phyloP scores from a whole-genome alignment of 139 green algal genomes.

The Raphidocelis subcapitata region DNA sequence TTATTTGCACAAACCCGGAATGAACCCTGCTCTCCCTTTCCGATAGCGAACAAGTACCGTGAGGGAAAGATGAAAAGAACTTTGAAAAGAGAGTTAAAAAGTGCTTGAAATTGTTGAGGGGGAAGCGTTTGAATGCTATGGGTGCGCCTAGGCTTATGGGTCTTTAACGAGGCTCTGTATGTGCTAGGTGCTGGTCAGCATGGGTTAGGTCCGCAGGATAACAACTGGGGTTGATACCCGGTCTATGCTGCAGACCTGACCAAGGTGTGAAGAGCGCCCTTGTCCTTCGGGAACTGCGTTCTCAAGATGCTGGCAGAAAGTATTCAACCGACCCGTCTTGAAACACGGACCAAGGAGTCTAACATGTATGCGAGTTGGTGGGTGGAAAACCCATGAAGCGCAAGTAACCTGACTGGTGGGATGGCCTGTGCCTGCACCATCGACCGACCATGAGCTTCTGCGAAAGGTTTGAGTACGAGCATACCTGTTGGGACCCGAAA shows the following conservation, averaged over 20 bases:
- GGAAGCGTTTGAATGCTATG: conserved; percentile 80
- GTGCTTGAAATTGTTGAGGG: conserved; percentile 93
- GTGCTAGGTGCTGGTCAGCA: conserved; percentile 78
- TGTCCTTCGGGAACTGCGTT: conserved; percentile 66
- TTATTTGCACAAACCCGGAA: too few species aligned
- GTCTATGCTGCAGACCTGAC: conserved; percentile 58
- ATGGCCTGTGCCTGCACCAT: conserved; percentile 75
- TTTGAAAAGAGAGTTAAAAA: conserved; percentile 98
- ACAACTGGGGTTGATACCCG: conserved; percentile 51
- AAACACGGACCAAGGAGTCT: conserved; percentile 98
- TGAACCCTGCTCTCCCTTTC: too few species aligned
- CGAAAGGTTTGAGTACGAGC: conserved; percentile 89
- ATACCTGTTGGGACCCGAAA: conserved; percentile 91
- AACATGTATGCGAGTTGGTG: conserved; percentile 91
- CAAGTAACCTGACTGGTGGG: conserved; percentile 87
- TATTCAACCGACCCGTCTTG: conserved; percentile 85
- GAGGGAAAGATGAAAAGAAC: conserved; percentile 97
- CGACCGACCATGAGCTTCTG: conserved; percentile 89
- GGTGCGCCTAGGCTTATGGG: conserved; percentile 72
- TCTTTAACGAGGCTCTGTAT: conserved; percentile 64
- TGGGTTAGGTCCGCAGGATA: conserved; percentile 75
- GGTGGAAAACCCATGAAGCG: conserved; percentile 89
- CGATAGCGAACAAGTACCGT: conserved; percentile 96
- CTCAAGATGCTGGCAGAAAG: conserved; percentile 84
- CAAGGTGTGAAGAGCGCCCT: conserved; percentile 71